Evolutionary conservation across 805 yeast species (phyloP), one percentile per base, ranked within the genome.

Genomic region (Ascoidea rubescens): DNA sequence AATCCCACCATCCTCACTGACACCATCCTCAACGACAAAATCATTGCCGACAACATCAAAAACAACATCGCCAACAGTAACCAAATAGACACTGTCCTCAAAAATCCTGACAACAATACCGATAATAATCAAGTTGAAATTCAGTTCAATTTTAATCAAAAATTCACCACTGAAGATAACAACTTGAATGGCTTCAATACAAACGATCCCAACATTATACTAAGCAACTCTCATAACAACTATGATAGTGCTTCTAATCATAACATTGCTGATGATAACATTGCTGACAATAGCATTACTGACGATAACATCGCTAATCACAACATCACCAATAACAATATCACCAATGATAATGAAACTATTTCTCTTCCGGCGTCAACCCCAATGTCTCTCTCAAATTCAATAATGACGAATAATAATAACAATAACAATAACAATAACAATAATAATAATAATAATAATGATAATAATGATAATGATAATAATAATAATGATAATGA

Each of bases 201-300:
- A 5, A 65, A 75, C 48, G 95, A 95, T 0, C 95, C 93, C 12
- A 89, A 87, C 69, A 96, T 93, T 0, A 93, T 87, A 0, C 87
- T 88, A 59, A 74, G 74, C 57, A 82, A 82, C 1, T 53, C n/a
- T n/a, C n/a, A n/a, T n/a, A n/a, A n/a, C n/a, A n/a, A n/a, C n/a
- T n/a, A n/a, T 28, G 48, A 17, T 5, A 31, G n/a, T 7, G 33
- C 50, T 17, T 21, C 45, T 37, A 37, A 43, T 8, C 45, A 31
- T 32, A 33, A 37, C 28, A 21, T 16, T 30, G 37, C 33, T 10
- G 37, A 21, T 17, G 42, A 33, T 5, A 37, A 5, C 12, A 43
- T 32, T 16, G 42, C 32, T 10, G 7, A 46, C 8, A n/a, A 17
- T 5, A 42, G 42, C 21, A 43, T 16, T 14, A 47, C 17, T 30